phyloP scores from a whole-genome alignment of 2,329 filamentous ascomycete genomes.

The Fusarium illudens region DNA sequence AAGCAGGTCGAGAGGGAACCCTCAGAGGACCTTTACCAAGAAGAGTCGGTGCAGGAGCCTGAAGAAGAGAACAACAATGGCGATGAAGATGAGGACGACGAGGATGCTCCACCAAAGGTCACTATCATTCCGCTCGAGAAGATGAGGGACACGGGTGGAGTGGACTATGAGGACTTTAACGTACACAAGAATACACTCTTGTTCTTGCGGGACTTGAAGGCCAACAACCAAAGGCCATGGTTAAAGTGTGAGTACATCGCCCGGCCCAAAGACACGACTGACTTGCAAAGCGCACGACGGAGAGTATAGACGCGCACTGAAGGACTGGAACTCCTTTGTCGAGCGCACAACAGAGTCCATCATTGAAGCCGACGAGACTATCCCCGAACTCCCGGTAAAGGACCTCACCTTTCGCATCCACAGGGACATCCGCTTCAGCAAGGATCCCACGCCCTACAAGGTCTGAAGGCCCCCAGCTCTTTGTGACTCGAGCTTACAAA shows the following conservation, averaged over 20 bases:
- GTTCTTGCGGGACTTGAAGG: constrained; percentile 67
- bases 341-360: constrained; percentile 76
- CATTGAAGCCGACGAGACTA: constrained; percentile 76
- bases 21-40: constrained; percentile 42
- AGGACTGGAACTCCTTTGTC: constrained; percentile 84
- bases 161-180: constrained; percentile 60
- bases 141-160: constrained; percentile 46
- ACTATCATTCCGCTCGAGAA: constrained; percentile 49
- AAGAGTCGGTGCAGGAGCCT: constrained; percentile 38
- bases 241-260: constrained; percentile 56
- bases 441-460: constrained; percentile 89
- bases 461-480: constrained; percentile 50
- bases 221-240: constrained; percentile 67
- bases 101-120: constrained; percentile 47
- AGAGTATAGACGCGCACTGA: constrained; percentile 79
- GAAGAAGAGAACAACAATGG: constrained; percentile 42
- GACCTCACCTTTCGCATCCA: constrained; percentile 90
- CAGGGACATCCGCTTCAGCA: constrained; percentile 83
- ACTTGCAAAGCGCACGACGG: constrained; percentile 72
- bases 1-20: constrained; percentile 33
- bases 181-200: constrained; percentile 66
- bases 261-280: not conserved
- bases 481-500: not conserved
- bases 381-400: constrained; percentile 86
- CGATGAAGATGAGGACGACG: constrained; percentile 49